Percentiles rank a stretch among this genome's conserved stretches.
These are phyloP conservation scores for Alternaria triticimaculans DNA, from an alignment of 2,329 filamentous ascomycete species.

Conservation along the genomic window DNA sequence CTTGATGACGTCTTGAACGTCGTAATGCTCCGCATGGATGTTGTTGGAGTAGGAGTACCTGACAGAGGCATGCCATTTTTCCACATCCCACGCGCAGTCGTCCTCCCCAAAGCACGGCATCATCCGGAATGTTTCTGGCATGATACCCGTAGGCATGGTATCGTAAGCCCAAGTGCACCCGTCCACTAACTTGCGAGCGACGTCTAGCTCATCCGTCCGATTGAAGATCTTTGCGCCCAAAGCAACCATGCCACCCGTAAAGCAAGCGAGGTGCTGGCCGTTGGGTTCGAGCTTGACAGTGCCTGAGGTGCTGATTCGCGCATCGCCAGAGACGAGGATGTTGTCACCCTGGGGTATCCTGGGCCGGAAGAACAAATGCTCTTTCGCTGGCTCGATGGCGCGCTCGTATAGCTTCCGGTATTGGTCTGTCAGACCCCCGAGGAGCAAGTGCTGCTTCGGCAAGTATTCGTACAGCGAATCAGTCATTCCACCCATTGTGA, in stretches of 20 bases:
- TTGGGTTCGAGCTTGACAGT: slow-evolving; percentile 52
- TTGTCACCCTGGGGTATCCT: slow-evolving; percentile 72
- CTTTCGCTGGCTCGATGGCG: slow-evolving; percentile 70
- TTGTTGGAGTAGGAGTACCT: slow-evolving; percentile 20
- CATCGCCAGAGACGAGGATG: slow-evolving; percentile 74
- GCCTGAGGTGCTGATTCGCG: slow-evolving; percentile 51
- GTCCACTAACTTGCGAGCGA: slow-evolving; percentile 59
- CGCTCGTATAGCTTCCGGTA: slow-evolving; percentile 76
- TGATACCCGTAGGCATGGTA: slow-evolving; percentile 58
- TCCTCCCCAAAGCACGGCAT: slow-evolving; percentile 52
- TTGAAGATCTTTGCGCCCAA: slow-evolving; percentile 61
- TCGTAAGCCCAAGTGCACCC: slow-evolving; percentile 65
- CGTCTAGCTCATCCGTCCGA: slow-evolving; percentile 55
- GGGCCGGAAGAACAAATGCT: slow-evolving; percentile 78
- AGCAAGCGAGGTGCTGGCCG: slow-evolving; percentile 61
- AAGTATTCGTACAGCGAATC: slow-evolving; percentile 66
- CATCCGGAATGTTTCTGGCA: slow-evolving; percentile 59
- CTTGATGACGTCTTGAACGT: slow-evolving; percentile 41
- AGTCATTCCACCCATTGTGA: slow-evolving; percentile 62
- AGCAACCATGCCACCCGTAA: slow-evolving; percentile 63
- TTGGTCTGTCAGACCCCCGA: slow-evolving; percentile 75
- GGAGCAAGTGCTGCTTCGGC: slow-evolving; percentile 72
- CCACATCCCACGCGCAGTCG: slow-evolving; percentile 54
- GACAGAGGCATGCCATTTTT: slow-evolving; percentile 52
- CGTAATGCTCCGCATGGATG: slow-evolving; percentile 15